Evolutionary conservation across 441 rosid genomes (phyloP), one percentile per base, ranked within the genome.

Genomic region (Pelargonium myrrhifolium): DNA sequence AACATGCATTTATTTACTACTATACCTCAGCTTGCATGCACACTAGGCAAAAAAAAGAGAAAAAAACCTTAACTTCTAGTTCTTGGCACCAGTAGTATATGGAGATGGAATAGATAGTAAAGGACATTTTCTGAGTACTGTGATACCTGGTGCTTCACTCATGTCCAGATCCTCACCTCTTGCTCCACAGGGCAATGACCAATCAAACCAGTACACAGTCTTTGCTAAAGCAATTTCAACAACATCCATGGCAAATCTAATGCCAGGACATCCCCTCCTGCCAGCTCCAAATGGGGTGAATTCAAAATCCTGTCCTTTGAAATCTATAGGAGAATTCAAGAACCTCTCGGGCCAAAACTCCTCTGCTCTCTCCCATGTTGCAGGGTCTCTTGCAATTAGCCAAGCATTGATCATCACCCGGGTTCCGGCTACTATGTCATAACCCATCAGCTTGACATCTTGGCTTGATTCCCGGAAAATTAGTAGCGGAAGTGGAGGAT

Each of bases 201-300:
- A 74, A 58, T 74, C 66, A 47, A 74, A 74, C 73, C 20, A 37
- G 15, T 58, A 3, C 43, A 74, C 20, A 15, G 65, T 61, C 47
- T 39, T 69, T 14, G 77, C 77, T 2, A 74, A 62, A 15, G 15
- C 66, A 14, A 74, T 21, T 20, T 74, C 70, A 21, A 14, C 15
- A 0, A 66, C 42, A 1, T 26, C 65, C 66, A 65, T 69, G 11
- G 66, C 77, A 35, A 74, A 64, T 6, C 22, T 21, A 0, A 9
- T 65, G 6, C 77, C 77, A 3, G 77, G 77, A 43, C 77, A 74
- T 9, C 67, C 67, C 47, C 79, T 75, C 64, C 72, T 64, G 8
- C 72, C 75, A 3, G 72, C 55, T 0, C 79, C 71, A n/a, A 75
- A 78, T 6, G 79, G 82, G 15, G 75, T 72, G 53, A 78, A 49